Conservation (phyloP, 805 yeast species). For the Metschnikowia peoriensis region DNA sequence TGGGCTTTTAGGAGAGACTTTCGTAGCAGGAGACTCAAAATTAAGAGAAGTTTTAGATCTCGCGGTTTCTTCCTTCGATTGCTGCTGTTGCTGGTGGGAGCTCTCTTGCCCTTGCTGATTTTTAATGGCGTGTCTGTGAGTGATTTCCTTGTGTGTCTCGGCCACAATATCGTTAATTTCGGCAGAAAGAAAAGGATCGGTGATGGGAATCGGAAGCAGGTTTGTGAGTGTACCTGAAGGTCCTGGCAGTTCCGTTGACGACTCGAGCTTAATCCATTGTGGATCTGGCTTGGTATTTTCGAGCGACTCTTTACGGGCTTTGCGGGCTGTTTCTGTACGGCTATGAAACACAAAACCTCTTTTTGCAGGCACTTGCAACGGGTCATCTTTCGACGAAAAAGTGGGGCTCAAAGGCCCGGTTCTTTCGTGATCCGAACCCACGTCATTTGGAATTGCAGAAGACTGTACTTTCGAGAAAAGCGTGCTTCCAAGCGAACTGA, state of each 20-base stretch:
- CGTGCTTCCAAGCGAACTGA: slow-evolving; percentile 5
- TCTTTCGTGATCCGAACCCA: background rate
- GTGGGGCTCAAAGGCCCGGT: background rate
- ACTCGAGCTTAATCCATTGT: slow-evolving; percentile 1
- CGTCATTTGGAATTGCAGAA: background rate
- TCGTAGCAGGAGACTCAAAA: no score
- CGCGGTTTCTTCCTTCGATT: no score
- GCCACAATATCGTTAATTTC: background rate
- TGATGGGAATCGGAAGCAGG: background rate
- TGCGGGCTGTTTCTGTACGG: background rate
- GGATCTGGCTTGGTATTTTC: background rate
- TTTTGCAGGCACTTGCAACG: background rate
- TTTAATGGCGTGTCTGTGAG: background rate
- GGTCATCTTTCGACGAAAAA: background rate
- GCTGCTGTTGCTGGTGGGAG: no score
- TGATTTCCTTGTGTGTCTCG: background rate
- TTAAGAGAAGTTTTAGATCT: no score
- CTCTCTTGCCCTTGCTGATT: no score
- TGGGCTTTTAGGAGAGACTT: no score
- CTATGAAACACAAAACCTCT: slow-evolving; percentile 1
- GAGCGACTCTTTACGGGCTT: background rate
- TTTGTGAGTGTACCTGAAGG: background rate
- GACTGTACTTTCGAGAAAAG: slow-evolving; percentile 2
- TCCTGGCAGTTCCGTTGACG: background rate
- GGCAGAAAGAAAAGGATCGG: slow-evolving; percentile 3